These are phyloP conservation scores for Gloeophyllum trabeum DNA, from an alignment of 768 basidiomycete genomes.

Conservation along the genomic window DNA sequence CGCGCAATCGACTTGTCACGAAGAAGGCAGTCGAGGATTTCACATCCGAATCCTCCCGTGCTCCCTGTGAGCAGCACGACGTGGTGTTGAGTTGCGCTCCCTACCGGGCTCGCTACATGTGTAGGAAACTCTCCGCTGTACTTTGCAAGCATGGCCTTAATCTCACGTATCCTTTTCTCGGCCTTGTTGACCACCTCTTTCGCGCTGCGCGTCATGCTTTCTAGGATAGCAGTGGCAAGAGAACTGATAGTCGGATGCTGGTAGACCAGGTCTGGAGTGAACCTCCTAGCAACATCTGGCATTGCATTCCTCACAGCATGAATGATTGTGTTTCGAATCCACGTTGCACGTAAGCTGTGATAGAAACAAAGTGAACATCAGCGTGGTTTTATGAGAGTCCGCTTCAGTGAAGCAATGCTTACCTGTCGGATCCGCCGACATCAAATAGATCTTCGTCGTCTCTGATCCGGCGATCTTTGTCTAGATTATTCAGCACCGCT, in stretches of 20 bases:
- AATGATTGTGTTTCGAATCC: constrained; percentile 22
- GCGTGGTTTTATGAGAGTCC: no score
- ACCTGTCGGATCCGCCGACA: constrained; percentile 30
- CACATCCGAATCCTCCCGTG: constrained; percentile 21
- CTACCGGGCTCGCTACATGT: constrained; percentile 2
- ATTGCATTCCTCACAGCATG: constrained; percentile 11
- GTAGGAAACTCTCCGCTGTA: constrained; percentile 8
- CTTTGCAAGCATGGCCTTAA: constrained; percentile 6
- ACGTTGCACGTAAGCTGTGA: constrained; percentile 24
- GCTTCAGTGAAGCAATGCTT: no score
- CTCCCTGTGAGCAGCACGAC: constrained; percentile 23
- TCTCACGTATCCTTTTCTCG: constrained; percentile 1
- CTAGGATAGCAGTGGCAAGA: constrained; percentile 8
- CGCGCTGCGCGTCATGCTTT: neutral
- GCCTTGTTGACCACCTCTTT: neutral
- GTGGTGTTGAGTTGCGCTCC: constrained; percentile 4
- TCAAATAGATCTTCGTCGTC: constrained; percentile 29
- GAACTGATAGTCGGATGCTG: constrained; percentile 16
- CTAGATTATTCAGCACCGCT: no score
- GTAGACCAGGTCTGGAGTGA: constrained; percentile 14
- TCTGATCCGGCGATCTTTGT: constrained; percentile 10
- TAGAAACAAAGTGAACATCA: neutral
- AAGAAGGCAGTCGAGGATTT: constrained; percentile 16
- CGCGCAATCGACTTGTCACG: constrained; percentile 4
- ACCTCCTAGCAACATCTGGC: constrained; percentile 9